Percentiles rank a stretch among this genome's conserved stretches.
These are phyloP conservation scores for Vigna unguiculata DNA, from an alignment of 306 rosid species.

Conservation along the genomic window DNA sequence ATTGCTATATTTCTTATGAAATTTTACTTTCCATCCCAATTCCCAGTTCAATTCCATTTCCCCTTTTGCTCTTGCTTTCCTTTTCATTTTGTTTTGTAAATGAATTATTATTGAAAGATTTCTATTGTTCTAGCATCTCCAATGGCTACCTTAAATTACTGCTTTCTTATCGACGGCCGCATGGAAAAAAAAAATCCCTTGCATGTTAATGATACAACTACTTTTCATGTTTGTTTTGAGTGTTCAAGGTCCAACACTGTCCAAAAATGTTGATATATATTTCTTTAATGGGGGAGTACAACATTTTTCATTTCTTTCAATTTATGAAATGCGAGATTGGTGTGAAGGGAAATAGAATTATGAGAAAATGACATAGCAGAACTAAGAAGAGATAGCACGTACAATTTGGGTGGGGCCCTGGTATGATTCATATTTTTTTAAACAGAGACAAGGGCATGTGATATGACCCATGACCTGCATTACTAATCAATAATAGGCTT, in stretches of 20 bases:
- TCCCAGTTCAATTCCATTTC: slow-evolving; percentile 12
- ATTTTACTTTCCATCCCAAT: neutral
- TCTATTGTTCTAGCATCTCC: slow-evolving; percentile 8
- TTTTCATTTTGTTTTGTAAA: slow-evolving; percentile 42
- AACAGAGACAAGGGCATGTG: slow-evolving; percentile 38
- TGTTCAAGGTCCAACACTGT: neutral
- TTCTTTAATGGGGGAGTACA: neutral
- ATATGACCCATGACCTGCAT: slow-evolving; percentile 42
- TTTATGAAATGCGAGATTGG: neutral
- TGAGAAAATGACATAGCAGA: slow-evolving; percentile 45
- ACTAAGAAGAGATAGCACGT: slow-evolving; percentile 5
- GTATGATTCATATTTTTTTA: slow-evolving; percentile 37
- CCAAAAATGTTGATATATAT: neutral
- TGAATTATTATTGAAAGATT: slow-evolving; percentile 29
- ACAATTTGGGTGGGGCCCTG: slow-evolving; percentile 18
- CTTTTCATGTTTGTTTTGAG: slow-evolving; percentile 23
- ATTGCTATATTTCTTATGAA: neutral
- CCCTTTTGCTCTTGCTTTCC: neutral
- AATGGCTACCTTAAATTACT: slow-evolving; percentile 3
- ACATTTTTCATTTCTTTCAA: neutral
- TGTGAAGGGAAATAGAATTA: slow-evolving; percentile 35
- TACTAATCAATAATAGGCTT: slow-evolving; percentile 45
- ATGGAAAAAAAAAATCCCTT: slow-evolving; percentile 24
- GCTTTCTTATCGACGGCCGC: neutral
- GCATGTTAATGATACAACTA: slow-evolving; percentile 24